These are phyloP conservation scores for Astraeus odoratus DNA, from an alignment of 768 basidiomycete genomes.

Conservation along the genomic window DNA sequence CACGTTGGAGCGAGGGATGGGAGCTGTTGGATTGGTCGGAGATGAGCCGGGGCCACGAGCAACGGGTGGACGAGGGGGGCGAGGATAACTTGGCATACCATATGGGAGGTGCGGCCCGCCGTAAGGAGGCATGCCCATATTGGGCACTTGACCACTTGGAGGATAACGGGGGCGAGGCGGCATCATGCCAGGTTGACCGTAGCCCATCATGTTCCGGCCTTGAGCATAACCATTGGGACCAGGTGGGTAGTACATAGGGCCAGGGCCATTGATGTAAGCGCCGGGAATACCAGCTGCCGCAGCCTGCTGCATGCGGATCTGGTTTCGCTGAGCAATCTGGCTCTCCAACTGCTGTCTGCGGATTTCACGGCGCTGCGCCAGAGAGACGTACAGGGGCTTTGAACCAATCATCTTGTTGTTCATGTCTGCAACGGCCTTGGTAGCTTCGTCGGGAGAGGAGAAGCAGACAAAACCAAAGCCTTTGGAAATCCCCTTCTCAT, in stretches of 20 bases:
- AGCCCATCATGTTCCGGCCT: constrained; percentile 63
- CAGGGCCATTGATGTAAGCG: constrained; percentile 34
- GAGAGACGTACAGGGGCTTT: constrained; percentile 97
- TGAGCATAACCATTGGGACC: constrained; percentile 68
- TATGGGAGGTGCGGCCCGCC: constrained; percentile 72
- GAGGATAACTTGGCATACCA: constrained; percentile 61
- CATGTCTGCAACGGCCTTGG: constrained; percentile 99
- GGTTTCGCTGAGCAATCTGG: constrained; percentile 94
- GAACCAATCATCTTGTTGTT: constrained; percentile 99
- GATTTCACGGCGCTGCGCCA: constrained; percentile 97
- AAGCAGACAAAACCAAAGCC: constrained; percentile 99
- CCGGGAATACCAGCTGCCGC: constrained; percentile 78
- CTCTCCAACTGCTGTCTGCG: constrained; percentile 97
- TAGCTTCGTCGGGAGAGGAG: constrained; percentile 96
- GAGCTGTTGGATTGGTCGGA: constrained; percentile 55
- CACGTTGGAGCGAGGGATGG: constrained; percentile 61
- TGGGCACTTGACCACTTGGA: constrained; percentile 60
- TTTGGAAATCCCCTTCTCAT: constrained; percentile 88
- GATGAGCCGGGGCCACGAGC: constrained; percentile 66
- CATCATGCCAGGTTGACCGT: constrained; percentile 83
- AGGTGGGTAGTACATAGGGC: constrained; percentile 69
- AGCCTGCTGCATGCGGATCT: constrained; percentile 94
- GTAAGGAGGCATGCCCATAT: constrained; percentile 76
- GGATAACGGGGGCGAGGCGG: constrained; percentile 83
- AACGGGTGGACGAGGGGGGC: constrained; percentile 52